Evolutionary conservation across 192 early-diverging fungal species (phyloP), one percentile per base, ranked within the genome.

Genomic region (Linnemannia zychae): DNA sequence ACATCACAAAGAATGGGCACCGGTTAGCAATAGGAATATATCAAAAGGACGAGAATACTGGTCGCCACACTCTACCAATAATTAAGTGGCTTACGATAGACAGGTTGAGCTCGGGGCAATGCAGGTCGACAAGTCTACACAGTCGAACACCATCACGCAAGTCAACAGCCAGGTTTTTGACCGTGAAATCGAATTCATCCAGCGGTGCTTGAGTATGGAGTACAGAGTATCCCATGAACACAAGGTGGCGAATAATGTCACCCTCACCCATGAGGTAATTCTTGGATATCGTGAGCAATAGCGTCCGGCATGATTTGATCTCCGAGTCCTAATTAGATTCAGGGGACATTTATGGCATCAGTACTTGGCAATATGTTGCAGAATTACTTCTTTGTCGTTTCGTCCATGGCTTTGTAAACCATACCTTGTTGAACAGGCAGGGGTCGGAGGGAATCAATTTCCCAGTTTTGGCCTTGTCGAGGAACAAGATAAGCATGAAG

Each of bases 401-500:
- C 57, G 12, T 31, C 12, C 1, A 28, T 7, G 28, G 57, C 11
- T 6, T 9, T 46, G 20, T 20, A 20, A 24, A 0, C 18, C 60
- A 24, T 73, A 82, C 77, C 77, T 80, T 83, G 33, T 80, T 82
- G 87, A 88, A 88, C 3, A 88, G 38, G 28, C 87, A 88, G 69
- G 87, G 87, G 40, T 88, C 87, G 7, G 81, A 78, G 7, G 76
- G 77, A 31, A 88, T 82, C 31, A 88, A 78, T 4, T 74, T 67
- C 5, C 68, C 81, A 7, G 50, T 37, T 65, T 88, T 88, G 28
- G 87, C 87, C 40, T 84, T 83, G 66, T 88, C 87, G 1, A 88
- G 82, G 34, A 88, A 83, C 18, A 88, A 34, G 17, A 88, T 88
- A 20, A 83, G 49, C 87, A 88, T 88, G 40, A 88, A 83, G 2